A percentile compares a stretch with the other conserved stretches of the same genome.
phyloP scores from a whole-genome alignment of 2,329 filamentous ascomycete genomes.

The Bipolaris gigantea region DNA sequence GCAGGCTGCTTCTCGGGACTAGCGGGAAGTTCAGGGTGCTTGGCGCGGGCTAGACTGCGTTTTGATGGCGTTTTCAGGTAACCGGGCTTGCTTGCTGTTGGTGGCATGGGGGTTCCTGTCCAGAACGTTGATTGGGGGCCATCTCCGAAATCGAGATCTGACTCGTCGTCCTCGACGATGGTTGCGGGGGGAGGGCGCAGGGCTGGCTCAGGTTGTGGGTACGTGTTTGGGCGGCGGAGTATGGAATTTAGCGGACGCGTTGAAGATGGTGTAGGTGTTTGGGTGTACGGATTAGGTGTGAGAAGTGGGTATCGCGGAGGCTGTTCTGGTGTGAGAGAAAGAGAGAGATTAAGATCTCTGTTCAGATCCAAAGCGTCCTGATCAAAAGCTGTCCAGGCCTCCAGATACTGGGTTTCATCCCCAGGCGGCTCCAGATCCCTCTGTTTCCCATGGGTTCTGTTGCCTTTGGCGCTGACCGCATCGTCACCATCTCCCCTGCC shows the following conservation, averaged over 20 bases:
- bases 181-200: conserved; percentile 19
- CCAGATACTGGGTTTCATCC: conserved; percentile 38
- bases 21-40: conserved; percentile 30
- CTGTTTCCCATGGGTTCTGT: conserved; percentile 6
- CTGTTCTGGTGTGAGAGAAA: conserved; percentile 32
- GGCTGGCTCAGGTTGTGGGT: conserved; percentile 20
- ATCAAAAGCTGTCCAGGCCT: conserved; percentile 47
- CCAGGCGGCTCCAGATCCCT: conserved; percentile 9
- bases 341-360: conserved; percentile 33
- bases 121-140: conserved; percentile 25
- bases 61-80: conserved; percentile 54
- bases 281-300: conserved; percentile 3
- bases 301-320: conserved; percentile 1
- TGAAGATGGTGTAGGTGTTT: conserved; percentile 1
- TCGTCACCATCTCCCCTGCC: neutral
- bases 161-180: conserved; percentile 25
- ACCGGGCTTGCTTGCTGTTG: conserved; percentile 23
- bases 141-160: conserved; percentile 10
- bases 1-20: conserved; percentile 29
- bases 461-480: neutral
- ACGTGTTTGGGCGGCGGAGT: conserved; percentile 20
- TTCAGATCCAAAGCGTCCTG: conserved; percentile 33
- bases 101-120: conserved; percentile 32
- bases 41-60: conserved; percentile 40
- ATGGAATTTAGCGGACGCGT: conserved; percentile 12